Base-by-base conservation (phyloP, 1,284 basidiomycete species). In the Ganoderma sp. region DNA sequence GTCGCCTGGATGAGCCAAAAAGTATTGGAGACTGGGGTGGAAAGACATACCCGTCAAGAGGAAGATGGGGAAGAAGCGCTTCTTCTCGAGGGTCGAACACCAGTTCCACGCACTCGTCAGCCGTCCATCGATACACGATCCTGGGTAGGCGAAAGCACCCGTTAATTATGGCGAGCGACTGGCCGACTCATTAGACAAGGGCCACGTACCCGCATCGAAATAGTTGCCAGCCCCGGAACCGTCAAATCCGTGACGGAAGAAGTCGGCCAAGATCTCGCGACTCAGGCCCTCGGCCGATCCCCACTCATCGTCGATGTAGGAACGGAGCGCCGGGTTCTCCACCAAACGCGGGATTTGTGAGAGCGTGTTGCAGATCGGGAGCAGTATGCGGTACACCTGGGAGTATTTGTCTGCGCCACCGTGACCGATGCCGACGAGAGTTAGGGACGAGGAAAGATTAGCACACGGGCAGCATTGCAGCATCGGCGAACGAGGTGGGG, bases 31-130 rank as follows among this genome's bases (percentile, higher is more conserved):
- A 37, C 19, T 19, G 25, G 67, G 8, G 34, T 41, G 22, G 60
- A n/a, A 34, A 25, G 64, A 78, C 88, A 73, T 71, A 92, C 91
- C 92, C 54, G 88, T 87, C 64, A 94, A 80, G 71, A 94, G 81
- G 78, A 94, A 94, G 32, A 93, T 80, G 4, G 85, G 89, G 82
- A 94, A 94, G 76, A 88, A 94, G 65, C 88, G 83, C 81, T 94
- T 94, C 82, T 93, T 94, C 81, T 94, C 92, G 72, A 94, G 78
- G 60, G 83, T 83, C 61, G 88, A 87, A 79, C 93, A 94, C 92
- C 92, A 94, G 76, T 94, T 93, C 92, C 92, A 94, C 2, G 92
- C 92, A 76, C 90, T 92, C 45, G 92, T 93, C 75, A 94, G 78
- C 19, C 92, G 82, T 19, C 87, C 87, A 64, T 88, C 87, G 68